Percentiles rank a stretch among this genome's conserved stretches.
phyloP scores from a whole-genome alignment of 768 basidiomycete genomes.

The Mycena capillaripes region DNA sequence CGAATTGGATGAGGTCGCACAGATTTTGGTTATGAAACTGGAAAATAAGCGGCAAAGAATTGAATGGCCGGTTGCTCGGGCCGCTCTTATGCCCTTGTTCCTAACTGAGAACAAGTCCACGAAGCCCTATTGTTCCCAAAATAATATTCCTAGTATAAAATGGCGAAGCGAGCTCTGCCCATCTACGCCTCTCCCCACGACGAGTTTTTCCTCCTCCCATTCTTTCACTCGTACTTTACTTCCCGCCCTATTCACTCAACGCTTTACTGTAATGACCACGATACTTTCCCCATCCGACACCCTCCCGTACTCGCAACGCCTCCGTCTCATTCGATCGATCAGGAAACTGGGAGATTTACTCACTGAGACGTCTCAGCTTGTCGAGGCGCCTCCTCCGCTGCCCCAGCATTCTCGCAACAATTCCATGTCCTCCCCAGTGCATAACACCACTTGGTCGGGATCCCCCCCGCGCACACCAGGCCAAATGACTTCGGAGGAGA shows the following conservation, averaged over 20 bases:
- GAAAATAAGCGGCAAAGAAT: background rate
- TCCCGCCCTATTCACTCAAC: slow-evolving; percentile 1
- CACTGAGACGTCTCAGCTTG: slow-evolving; percentile 24
- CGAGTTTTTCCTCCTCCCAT: background rate
- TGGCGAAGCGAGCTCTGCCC: background rate
- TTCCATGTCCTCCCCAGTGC: background rate
- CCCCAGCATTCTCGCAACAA: slow-evolving; percentile 1
- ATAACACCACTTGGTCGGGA: background rate
- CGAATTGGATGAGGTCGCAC: too few species aligned
- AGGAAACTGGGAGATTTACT: slow-evolving; percentile 32
- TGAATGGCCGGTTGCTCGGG: background rate
- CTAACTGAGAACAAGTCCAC: slow-evolving; percentile 20
- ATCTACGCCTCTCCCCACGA: background rate
- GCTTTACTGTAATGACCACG: slow-evolving; percentile 15
- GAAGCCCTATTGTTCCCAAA: slow-evolving; percentile 28
- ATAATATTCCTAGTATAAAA: background rate
- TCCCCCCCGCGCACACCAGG: background rate
- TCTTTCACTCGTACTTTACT: background rate
- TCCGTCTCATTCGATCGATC: slow-evolving; percentile 34
- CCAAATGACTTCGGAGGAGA: background rate
- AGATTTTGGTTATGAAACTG: background rate
- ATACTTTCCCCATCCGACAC: slow-evolving; percentile 10
- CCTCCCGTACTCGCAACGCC: slow-evolving; percentile 32
- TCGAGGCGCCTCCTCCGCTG: background rate
- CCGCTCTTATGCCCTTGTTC: slow-evolving; percentile 16